phyloP scores from a whole-genome alignment of 169 alveolate genomes.

The Cryptosporidium canis region DNA sequence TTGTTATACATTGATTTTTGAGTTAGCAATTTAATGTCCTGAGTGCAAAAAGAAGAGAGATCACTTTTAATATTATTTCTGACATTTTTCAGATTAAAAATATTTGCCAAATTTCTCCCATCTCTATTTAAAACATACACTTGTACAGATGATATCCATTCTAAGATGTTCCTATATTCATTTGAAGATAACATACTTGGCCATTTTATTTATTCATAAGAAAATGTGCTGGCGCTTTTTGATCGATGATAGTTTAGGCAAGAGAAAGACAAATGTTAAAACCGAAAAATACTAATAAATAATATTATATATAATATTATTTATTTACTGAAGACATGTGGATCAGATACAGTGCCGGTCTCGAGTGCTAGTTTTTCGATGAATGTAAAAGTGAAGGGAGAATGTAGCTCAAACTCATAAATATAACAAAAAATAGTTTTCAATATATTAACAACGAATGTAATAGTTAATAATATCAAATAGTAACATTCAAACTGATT shows the following conservation, averaged over 20 bases:
- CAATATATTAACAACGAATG: not conserved
- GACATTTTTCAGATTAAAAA: slow-evolving; percentile 20
- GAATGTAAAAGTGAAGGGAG: too few relatives aligned
- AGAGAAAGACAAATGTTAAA: not conserved
- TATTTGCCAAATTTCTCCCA: slow-evolving; percentile 14
- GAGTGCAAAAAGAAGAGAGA: slow-evolving; percentile 16
- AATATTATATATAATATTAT: too few relatives aligned
- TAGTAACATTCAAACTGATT: not conserved
- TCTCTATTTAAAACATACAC: slow-evolving; percentile 8
- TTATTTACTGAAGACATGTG: not conserved
- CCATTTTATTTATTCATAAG: not conserved
- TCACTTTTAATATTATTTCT: not conserved
- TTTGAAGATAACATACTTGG: slow-evolving; percentile 28
- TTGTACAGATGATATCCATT: slow-evolving; percentile 45
- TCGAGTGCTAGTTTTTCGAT: not conserved
- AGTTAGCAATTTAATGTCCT: slow-evolving; percentile 33
- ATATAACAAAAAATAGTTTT: too few relatives aligned
- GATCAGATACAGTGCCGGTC: not conserved
- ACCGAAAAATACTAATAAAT: not conserved
- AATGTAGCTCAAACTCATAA: too few relatives aligned
- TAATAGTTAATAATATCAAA: not conserved
- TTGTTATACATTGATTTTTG: slow-evolving; percentile 27
- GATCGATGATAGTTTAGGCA: not conserved
- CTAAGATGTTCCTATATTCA: not conserved
- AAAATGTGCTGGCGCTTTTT: not conserved